Evolutionary conservation across 768 basidiomycete species (phyloP).

Genomic region (Cystobasidium tubakii): DNA sequence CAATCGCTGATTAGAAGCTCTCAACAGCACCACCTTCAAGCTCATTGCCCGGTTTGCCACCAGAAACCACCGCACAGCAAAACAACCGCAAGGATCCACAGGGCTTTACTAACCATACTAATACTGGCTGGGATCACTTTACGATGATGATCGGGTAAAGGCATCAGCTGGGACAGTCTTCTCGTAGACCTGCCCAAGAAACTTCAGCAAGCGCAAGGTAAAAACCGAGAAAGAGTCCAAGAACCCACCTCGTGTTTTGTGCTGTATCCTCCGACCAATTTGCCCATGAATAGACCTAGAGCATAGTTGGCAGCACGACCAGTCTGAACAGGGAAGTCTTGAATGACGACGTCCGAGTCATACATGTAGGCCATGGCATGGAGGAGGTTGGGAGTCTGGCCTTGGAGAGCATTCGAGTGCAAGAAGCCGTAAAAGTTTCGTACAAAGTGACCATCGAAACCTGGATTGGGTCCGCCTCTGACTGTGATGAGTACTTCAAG

Average conservation of each 20-base stretch:
- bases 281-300: constrained; percentile 19
- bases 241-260: constrained; percentile 18
- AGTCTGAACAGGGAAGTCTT: constrained; percentile 29
- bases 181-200: neutral
- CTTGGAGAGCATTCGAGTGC: constrained; percentile 24
- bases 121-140: neutral
- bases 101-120: too few relatives aligned
- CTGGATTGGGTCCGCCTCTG: constrained; percentile 36
- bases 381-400: constrained; percentile 18
- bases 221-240: neutral
- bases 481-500: constrained; percentile 39
- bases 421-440: constrained; percentile 31
- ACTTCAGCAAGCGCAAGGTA: neutral
- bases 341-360: constrained; percentile 33
- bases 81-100: too few relatives aligned
- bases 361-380: constrained; percentile 37
- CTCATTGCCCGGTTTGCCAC: too few relatives aligned
- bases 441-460: constrained; percentile 38
- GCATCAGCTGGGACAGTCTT: neutral
- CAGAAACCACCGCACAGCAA: too few relatives aligned
- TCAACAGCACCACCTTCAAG: too few relatives aligned
- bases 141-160: neutral
- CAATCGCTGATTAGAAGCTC: too few relatives aligned
- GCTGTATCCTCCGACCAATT: constrained; percentile 24
- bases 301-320: constrained; percentile 19